Evolutionary conservation across 768 basidiomycete species (phyloP), one percentile per base, ranked within the genome.

Genomic region (Termitomyces sp.): DNA sequence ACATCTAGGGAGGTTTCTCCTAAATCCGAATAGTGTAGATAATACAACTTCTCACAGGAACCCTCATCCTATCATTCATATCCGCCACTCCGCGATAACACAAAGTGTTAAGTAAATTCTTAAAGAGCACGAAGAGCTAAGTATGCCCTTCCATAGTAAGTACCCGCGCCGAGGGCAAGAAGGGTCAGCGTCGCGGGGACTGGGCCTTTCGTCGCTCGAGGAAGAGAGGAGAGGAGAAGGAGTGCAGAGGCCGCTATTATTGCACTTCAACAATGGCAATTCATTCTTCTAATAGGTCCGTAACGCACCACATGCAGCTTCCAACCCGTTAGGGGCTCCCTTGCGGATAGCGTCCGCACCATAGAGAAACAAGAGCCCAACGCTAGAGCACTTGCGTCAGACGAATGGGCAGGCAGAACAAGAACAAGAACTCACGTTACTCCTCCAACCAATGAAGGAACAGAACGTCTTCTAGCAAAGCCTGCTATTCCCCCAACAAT

Each of bases 371-470:
- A 91, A 76, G 16, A 81, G 72, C 56, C 91, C 91, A 43, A 94
- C 89, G 61, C 89, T 91, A 58, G 0, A 18, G 49, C 25, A 36
- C 43, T 27, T 9, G 22, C 27, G 12, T 41, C 13, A 51, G 33
- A 50, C 20, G 59, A 55, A 33, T 15, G 23, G 13, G 29, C 23
- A 29, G 15, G 15, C 6, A 29, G 20, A 33, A 6, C 12, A 20
- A 18, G 47, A 20, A 29, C n/a, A 13, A 5, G 35, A 29, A 60
- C 84, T 40, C 62, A 92, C 90, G 86, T 77, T 41, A 91, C 80
- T 36, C 91, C 91, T 54, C 91, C 91, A 18, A 93, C 82, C 39
- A 94, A 68, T 12, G 92, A 93, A 6, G 91, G 92, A 29, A 93
- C 74, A 31, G 90, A 93, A 22, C 85, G 81, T 56, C 85, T 89